These are phyloP conservation scores for Cryptococcus amylolentus DNA, from an alignment of 1,284 basidiomycete genomes.

Conservation along the genomic window DNA sequence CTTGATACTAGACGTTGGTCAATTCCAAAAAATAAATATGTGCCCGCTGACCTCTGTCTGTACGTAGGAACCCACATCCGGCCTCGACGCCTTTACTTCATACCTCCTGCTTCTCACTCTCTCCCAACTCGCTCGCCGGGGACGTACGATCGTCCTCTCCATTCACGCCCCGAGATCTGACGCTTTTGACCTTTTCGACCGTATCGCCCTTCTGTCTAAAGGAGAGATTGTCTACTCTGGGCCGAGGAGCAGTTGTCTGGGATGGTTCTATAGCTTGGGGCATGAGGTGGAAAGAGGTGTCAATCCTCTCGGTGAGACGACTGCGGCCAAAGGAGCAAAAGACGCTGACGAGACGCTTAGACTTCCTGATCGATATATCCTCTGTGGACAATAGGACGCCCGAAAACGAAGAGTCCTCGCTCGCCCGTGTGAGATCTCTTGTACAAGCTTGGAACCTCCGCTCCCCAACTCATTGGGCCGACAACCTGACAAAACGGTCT, in stretches of 20 bases:
- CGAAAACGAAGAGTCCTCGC: conserved; percentile 46
- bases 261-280: conserved; percentile 51
- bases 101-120: conserved; percentile 55
- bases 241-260: conserved; percentile 40
- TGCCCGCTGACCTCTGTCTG: background rate
- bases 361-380: conserved; percentile 56
- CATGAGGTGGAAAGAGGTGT: conserved; percentile 40
- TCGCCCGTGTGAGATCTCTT: conserved; percentile 31
- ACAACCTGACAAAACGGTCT: conserved; percentile 10
- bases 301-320: conserved; percentile 44
- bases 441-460: conserved; percentile 36
- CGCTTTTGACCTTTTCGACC: conserved; percentile 54
- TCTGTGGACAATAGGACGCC: conserved; percentile 52
- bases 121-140: conserved; percentile 52
- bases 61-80: conserved; percentile 39
- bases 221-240: conserved; percentile 55
- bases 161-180: conserved; percentile 58
- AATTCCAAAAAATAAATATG: conserved; percentile 29
- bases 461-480: conserved; percentile 12
- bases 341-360: conserved; percentile 19
- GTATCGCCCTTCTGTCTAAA: conserved; percentile 53
- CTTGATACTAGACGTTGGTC: conserved; percentile 65
- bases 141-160: conserved; percentile 54
- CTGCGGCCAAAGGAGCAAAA: background rate
- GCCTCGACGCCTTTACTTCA: conserved; percentile 55